Evolutionary conservation across 805 yeast genomes (phyloP), one percentile per base, ranked within the genome.

Genomic region (Pichia thaimueangensis): DNA sequence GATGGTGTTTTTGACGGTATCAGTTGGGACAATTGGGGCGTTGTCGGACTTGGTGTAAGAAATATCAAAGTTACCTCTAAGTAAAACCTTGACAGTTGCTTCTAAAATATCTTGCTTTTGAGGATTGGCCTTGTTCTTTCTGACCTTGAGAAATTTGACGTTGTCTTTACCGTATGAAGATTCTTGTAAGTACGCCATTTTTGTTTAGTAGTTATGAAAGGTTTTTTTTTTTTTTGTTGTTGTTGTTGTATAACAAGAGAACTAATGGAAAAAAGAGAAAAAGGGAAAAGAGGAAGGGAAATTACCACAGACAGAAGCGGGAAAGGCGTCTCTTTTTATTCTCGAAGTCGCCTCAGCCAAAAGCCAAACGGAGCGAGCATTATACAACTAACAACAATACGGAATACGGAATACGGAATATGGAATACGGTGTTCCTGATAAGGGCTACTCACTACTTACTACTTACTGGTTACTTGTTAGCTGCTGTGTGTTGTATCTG

Each of bases 21-120:
- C 96, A 8, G 97, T 89, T 45, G 97, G 96, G 38, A 89, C 94
- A 56, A 89, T 80, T n/a, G 84, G 76, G 2, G 84, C 59, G 68
- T 89, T 89, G 66, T 89, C 94, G 30, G 96, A 96, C 45, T 81
- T 57, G 39, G 96, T 89, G 70, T 85, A 89, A 3, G 95, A 80
- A 24, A 68, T 65, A 49, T 84, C 96, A 56, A 89, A 80, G 43
- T 72, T 75, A 48, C 97, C 97, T 52, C 74, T 79, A 45, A 89
- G 71, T 39, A 89, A 69, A 22, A 81, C 81, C 49, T 73, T 71
- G 43, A 85, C 94, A 44, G 87, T 82, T 41, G 94, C 86, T 69
- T 89, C 96, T 64, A 86, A 73, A 31, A 89, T 80, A 47, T 86
- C 83, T 63, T 89, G 97, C 35, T 70, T 69, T 56, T 76, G 67